A percentile compares a stretch with the other conserved stretches of the same genome.
phyloP scores from a whole-genome alignment of 805 yeast species.

The Wickerhamomyces hampshirensis region DNA sequence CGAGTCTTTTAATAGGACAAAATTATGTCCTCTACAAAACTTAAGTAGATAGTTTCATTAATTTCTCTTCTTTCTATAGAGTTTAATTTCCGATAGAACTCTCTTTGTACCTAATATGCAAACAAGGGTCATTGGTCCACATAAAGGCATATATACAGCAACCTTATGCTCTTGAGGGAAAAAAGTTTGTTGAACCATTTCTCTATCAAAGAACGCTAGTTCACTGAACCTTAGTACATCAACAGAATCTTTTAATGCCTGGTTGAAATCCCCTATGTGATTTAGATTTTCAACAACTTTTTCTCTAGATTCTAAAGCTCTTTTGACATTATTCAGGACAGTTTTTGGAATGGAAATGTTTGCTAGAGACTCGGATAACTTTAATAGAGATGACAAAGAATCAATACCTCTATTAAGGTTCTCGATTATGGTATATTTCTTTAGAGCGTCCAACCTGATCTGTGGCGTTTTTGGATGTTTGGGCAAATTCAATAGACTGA shows the following conservation, averaged over 20 bases:
- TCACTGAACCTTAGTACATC: constrained; percentile 32
- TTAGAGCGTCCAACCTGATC: constrained; percentile 61
- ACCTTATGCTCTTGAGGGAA: constrained; percentile 95
- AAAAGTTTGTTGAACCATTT: constrained; percentile 91
- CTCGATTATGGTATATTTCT: constrained; percentile 51
- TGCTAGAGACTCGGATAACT: constrained; percentile 62
- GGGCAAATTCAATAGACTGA: constrained; percentile 70
- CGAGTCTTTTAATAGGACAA: background rate
- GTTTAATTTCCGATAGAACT: constrained; percentile 33
- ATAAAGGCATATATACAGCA: constrained; percentile 86
- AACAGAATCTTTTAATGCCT: constrained; percentile 58
- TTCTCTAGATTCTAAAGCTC: constrained; percentile 39
- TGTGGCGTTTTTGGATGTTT: constrained; percentile 49
- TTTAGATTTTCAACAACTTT: constrained; percentile 26
- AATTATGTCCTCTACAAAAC: background rate
- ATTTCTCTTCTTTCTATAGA: constrained; percentile 13
- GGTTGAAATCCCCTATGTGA: constrained; percentile 30
- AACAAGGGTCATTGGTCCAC: constrained; percentile 82
- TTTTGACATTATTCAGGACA: constrained; percentile 53
- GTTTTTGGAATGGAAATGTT: constrained; percentile 80
- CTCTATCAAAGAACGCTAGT: constrained; percentile 85
- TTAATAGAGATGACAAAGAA: constrained; percentile 68
- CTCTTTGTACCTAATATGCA: constrained; percentile 46
- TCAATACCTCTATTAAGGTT: constrained; percentile 60
- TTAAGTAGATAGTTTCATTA: constrained; percentile 1